Evolutionary conservation across 257 asterid species (phyloP), one percentile per base, ranked within the genome.

Genomic region (Nicotiana sylvestris): DNA sequence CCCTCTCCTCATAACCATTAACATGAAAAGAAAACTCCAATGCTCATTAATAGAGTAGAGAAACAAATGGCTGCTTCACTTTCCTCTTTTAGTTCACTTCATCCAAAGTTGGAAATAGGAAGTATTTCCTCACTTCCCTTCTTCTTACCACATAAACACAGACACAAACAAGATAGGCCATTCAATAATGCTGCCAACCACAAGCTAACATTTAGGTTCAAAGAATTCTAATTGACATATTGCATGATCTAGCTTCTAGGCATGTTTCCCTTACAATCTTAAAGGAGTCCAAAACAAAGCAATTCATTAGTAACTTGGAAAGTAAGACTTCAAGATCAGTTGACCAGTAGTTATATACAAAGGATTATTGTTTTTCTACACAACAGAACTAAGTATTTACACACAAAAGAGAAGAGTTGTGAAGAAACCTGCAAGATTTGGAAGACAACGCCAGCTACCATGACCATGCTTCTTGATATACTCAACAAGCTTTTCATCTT

Each of bases 401-500:
- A 79, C 0, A 49, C 16, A 16, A 55, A 18, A 18, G 17, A 46
- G 68, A 16, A 72, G 67, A 58, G 9, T 17, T 66, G 70, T 7
- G 21, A 51, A 7, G 4, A 16, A 32, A 95, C 98, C 98, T 83
- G 98, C 98, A 79, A 85, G 93, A 81, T 91, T 89, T 80, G 98
- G 98, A 81, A 95, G 93, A 68, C 91, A 87, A 66, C 95, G 91
- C 98, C 98, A 95, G 91, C 97, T 92, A 18, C 96, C 96, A 88
- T 91, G 94, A 17, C 98, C 98, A 88, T 93, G 83, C 15, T 89
- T 87, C 85, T 89, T 91, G 84, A 95, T 92, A 69, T 91, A 95
- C 2, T 91, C 92, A 57, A 90, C 81, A 66, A 95, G 86, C 74
- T 91, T 93, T 35, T 91, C 95, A 58, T 95, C 98, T 93, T 95